Conservation (phyloP, 352 stramenopile species). For the Pythium periplocum region DNA sequence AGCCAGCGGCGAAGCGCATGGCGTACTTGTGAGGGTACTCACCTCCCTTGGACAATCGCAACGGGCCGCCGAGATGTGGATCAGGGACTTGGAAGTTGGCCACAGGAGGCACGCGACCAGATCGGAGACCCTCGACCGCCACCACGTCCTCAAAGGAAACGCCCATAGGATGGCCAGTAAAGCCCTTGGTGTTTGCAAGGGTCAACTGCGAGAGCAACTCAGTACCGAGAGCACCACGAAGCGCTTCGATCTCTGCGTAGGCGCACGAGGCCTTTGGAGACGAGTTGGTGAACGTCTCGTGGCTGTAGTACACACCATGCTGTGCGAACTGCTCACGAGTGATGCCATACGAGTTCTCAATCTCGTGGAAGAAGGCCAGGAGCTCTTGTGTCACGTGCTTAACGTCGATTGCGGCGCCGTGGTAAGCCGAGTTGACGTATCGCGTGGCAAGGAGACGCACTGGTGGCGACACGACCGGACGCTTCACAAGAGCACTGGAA, state of each 20-base stretch:
- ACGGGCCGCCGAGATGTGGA: conserved; percentile 44
- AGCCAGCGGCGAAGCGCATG: conserved; percentile 94
- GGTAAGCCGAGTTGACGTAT: conserved; percentile 95
- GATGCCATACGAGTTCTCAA: conserved; percentile 91
- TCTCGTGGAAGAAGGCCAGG: conserved; percentile 77
- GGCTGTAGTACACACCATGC: conserved; percentile 95
- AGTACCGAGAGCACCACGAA: conserved; percentile 63
- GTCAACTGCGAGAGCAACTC: conserved; percentile 71
- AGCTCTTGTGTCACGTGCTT: conserved; percentile 93
- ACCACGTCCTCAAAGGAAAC: conserved; percentile 96
- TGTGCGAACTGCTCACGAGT: conserved; percentile 86
- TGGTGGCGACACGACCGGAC: not conserved
- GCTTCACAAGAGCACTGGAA: conserved; percentile 22
- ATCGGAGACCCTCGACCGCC: conserved; percentile 89
- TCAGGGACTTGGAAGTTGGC: conserved; percentile 90
- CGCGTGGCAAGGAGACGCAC: conserved; percentile 90
- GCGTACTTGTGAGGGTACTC: conserved; percentile 87
- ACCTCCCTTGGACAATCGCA: conserved; percentile 55
- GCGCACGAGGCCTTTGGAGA: conserved; percentile 90
- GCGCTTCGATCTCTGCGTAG: conserved; percentile 87
- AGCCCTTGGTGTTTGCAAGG: conserved; percentile 92
- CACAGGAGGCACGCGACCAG: conserved; percentile 83
- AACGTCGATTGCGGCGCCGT: conserved; percentile 92
- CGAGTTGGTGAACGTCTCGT: conserved; percentile 96
- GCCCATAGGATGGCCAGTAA: conserved; percentile 95